A percentile compares a stretch with the other conserved stretches of the same genome.
Evolutionary conservation across 1,284 basidiomycete species (phyloP).

Genomic region (Tetrapyrgos nigripes): DNA sequence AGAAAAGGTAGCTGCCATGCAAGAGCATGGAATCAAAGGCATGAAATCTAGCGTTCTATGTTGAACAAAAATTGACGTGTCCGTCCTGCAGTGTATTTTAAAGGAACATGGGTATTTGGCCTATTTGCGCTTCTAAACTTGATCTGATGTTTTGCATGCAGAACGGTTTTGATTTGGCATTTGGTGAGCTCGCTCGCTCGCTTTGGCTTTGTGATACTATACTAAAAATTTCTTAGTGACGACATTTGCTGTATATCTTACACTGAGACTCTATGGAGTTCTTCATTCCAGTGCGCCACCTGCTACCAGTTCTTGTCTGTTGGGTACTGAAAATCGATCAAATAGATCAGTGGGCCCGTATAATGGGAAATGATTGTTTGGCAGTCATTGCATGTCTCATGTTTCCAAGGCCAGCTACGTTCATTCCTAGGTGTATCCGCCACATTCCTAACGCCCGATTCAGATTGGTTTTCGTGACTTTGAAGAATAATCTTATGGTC

Average conservation of each 20-base stretch:
- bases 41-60: constrained; percentile 13
- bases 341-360: constrained; percentile 69
- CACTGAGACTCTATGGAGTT: constrained; percentile 76
- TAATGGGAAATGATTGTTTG: constrained; percentile 75
- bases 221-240: constrained; percentile 64
- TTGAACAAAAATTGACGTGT: neutral
- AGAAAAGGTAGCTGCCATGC: constrained; percentile 92
- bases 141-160: constrained; percentile 33
- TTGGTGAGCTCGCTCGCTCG: constrained; percentile 54
- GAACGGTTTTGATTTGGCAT: constrained; percentile 92
- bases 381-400: constrained; percentile 84
- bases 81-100: constrained; percentile 68
- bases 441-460: neutral
- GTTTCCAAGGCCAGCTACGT: constrained; percentile 72
- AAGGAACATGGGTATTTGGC: constrained; percentile 76
- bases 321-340: neutral
- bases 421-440: constrained; percentile 1
- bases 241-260: constrained; percentile 78
- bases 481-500: constrained; percentile 87
- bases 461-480: constrained; percentile 86
- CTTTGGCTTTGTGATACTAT: constrained; percentile 6
- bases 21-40: constrained; percentile 92
- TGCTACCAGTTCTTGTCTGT: neutral
- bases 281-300: constrained; percentile 59
- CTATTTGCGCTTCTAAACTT: neutral